Conservation (phyloP, 257 asterid genomes). For the Verbena officinalis region DNA sequence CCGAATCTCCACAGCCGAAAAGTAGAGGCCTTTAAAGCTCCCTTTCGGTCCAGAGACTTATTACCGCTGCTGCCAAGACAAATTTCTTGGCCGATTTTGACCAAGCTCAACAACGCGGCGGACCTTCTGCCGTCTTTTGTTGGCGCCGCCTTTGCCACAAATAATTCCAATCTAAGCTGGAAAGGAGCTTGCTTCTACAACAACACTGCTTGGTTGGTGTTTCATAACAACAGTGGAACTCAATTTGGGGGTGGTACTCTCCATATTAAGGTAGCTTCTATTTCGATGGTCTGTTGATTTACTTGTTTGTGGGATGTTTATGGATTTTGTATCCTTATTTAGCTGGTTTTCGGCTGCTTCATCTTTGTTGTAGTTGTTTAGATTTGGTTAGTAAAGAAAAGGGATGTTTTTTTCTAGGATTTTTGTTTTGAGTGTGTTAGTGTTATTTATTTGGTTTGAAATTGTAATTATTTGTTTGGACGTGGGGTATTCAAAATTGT, state of each 20-base stretch:
- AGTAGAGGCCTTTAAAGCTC: constrained; percentile 49
- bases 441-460: constrained; percentile 7
- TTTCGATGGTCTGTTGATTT: constrained; percentile 2
- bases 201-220: constrained; percentile 78
- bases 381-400: constrained; percentile 5
- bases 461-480: neutral
- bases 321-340: constrained; percentile 18
- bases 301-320: constrained; percentile 2
- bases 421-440: neutral
- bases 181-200: constrained; percentile 81
- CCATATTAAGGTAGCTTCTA: constrained; percentile 65
- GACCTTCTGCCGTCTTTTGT: constrained; percentile 82
- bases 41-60: constrained; percentile 58
- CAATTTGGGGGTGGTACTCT: constrained; percentile 89
- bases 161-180: constrained; percentile 52
- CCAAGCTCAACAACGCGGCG: constrained; percentile 56
- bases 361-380: constrained; percentile 14
- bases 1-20: constrained; percentile 23
- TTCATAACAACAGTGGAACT: constrained; percentile 62
- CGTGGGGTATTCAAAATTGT: neutral
- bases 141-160: constrained; percentile 45
- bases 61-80: constrained; percentile 74
- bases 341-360: constrained; percentile 11
- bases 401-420: neutral
- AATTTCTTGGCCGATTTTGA: constrained; percentile 72